phyloP scores from a whole-genome alignment of 2,329 filamentous ascomycete genomes.

The Pseudopyrenochaeta lycopersici region DNA sequence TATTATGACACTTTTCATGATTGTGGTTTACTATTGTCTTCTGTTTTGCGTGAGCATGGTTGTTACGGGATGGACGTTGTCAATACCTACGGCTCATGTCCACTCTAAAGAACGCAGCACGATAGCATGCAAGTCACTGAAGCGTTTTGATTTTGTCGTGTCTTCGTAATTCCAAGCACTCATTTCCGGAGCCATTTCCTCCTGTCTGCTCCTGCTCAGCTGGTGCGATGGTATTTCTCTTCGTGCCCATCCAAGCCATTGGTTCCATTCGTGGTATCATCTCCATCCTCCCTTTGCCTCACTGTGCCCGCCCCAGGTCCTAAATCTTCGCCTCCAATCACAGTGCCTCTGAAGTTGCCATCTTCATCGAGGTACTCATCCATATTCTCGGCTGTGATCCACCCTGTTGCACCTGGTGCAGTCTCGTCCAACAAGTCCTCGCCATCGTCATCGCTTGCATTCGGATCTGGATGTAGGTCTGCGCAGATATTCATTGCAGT shows the following conservation, averaged over 20 bases:
- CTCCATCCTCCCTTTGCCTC: conserved; percentile 41
- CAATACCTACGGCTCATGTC: too few relatives aligned
- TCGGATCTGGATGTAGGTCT: conserved; percentile 77
- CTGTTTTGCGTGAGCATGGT: too few relatives aligned
- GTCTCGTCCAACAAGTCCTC: conserved; percentile 57
- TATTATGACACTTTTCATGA: too few relatives aligned
- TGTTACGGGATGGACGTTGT: too few relatives aligned
- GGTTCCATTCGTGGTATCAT: conserved; percentile 34
- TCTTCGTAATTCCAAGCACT: background rate
- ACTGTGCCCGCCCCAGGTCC: conserved; percentile 51
- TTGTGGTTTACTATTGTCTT: too few relatives aligned
- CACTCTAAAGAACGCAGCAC: too few relatives aligned
- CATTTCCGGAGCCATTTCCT: background rate
- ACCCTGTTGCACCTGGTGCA: conserved; percentile 77
- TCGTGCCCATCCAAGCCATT: conserved; percentile 38
- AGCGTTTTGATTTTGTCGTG: too few relatives aligned
- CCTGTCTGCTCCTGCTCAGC: conserved; percentile 16
- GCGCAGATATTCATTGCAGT: conserved; percentile 77
- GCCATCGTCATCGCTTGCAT: conserved; percentile 65
- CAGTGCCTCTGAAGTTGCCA: conserved; percentile 48
- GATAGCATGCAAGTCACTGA: too few relatives aligned
- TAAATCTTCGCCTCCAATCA: conserved; percentile 36
- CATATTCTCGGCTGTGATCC: conserved; percentile 94
- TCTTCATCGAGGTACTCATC: conserved; percentile 68
- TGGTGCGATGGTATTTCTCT: conserved; percentile 49